Evolutionary conservation across 495 filamentous ascomycete genomes (phyloP), one percentile per base, ranked within the genome.

Genomic region (Hyaloscypha hepaticicola): DNA sequence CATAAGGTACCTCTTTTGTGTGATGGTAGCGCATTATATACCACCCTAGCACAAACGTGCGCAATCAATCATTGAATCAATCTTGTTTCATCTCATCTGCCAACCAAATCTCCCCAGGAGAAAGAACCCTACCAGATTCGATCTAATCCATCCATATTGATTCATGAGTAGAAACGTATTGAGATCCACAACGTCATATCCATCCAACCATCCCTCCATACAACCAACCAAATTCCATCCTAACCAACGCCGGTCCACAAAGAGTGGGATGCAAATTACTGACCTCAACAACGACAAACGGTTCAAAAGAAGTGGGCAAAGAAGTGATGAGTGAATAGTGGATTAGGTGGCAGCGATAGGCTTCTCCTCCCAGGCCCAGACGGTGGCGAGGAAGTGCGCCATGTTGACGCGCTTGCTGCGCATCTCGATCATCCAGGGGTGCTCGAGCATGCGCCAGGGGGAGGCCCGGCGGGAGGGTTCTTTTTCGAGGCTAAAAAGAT

Each of bases 401-500:
- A 99, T 98, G 73, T 97, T 96, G 71, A 98, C 96, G 72, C 92
- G 90, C 82, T 97, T 98, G 59, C 85, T 84, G 68, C 87, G 88
- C 91, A 97, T 97, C 71, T 97, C 95, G 61, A 89, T 78, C 85
- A 99, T 94, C 95, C 95, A 99, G 8, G 95, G 95, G 80, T 99
- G 96, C 69, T 98, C 96, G 67, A 97, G 87, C 94, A 99, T 98
- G 66, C 93, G 90, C 95, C 96, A 98, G 38, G 95, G 95, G 56
- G 88, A 93, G 34, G 93, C 96, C 67, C 95, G 85, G 72, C 93
- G 87, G 63, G 78, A 79, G 27, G 88, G 87, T 72, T 99, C 93
- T 79, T 99, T 99, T 76, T 98, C 95, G 60, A 97, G 85, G 78
- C 94, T 97, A 64, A 11, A 33, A 28, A 16, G 16, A 55, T 68